These are phyloP conservation scores for Globisporangium irregulare DNA, from an alignment of 352 stramenopile species.

Conservation along the genomic window DNA sequence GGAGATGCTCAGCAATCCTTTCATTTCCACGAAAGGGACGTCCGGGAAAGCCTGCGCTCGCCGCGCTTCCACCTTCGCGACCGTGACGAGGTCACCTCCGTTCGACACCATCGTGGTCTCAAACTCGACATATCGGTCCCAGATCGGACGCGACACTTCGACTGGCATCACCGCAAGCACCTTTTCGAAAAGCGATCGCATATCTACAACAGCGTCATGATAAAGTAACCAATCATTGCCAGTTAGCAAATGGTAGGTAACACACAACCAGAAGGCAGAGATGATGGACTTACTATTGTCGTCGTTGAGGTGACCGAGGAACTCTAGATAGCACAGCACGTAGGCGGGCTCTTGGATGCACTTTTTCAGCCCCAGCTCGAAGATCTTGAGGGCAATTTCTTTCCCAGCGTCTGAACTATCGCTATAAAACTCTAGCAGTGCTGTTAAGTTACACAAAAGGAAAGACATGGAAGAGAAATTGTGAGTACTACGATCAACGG, in stretches of 20 bases:
- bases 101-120: slow-evolving; percentile 86
- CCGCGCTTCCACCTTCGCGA: slow-evolving; percentile 80
- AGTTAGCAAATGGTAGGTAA: slow-evolving; percentile 5
- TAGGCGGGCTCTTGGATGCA: slow-evolving; percentile 86
- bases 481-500: no score
- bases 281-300: slow-evolving; percentile 77
- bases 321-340: slow-evolving; percentile 83
- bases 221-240: background rate
- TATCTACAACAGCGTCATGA: slow-evolving; percentile 43
- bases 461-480: background rate
- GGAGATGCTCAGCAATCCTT: slow-evolving; percentile 71
- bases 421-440: slow-evolving; percentile 84
- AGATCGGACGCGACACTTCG: slow-evolving; percentile 79
- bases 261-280: background rate
- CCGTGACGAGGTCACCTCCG: slow-evolving; percentile 76
- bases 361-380: slow-evolving; percentile 86
- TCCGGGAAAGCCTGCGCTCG: slow-evolving; percentile 78
- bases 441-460: slow-evolving; percentile 20
- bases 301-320: slow-evolving; percentile 84
- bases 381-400: slow-evolving; percentile 88
- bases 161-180: slow-evolving; percentile 82
- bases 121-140: slow-evolving; percentile 85
- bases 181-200: slow-evolving; percentile 88
- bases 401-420: slow-evolving; percentile 78
- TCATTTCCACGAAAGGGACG: slow-evolving; percentile 72